Base-by-base conservation (phyloP, 2,329 filamentous ascomycete genomes). In the Exophiala aquamarina region DNA sequence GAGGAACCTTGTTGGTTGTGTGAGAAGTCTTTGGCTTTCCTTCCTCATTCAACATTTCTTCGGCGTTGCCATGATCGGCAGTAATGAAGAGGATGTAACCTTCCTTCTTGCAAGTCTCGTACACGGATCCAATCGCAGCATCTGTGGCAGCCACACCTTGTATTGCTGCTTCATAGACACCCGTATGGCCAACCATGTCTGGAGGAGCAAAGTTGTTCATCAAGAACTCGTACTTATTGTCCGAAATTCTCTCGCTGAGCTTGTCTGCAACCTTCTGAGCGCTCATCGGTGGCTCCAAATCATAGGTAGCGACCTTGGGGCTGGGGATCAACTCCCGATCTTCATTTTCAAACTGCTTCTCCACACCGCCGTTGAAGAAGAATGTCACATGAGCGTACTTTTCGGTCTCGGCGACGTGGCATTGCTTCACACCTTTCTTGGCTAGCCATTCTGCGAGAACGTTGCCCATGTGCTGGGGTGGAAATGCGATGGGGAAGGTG, bases 121-220 rank as follows among this genome's bases (percentile, higher is more conserved):
- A 90, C 61, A 98, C 91, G 68, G 85, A 82, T 62, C 89, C 90
- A 62, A 98, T 98, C 44, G 88, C 92, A 75, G 87, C 88, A 70
- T 98, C 93, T 10, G 93, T 98, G 58, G 92, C 84, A 59, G 84
- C 78, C 60, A 86, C 86, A 61, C 84, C 93, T 63, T 93, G 66
- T 54, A 98, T 84, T 47, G 93, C 93, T 21, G 93, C 92, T 62
- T 97, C 86, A 73, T 97, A 97, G 51, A 95, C 90, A 66, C 93
- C 93, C 9, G 93, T 98, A 76, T 98, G 93, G 60, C 93, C 93
- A 57, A 98, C 93, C 93, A 98, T 98, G 74, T 98, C 93, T 14
- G 93, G 93, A 33, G 93, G 93, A 33, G 93, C 93, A 72, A 98
- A 97, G 83, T 98, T 98, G 84, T 97, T 96, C 93, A 98, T 98